Evolutionary conservation across 2,329 filamentous ascomycete species (phyloP), one percentile per base, ranked within the genome.

Genomic region (Ceratocystis cubensis): DNA sequence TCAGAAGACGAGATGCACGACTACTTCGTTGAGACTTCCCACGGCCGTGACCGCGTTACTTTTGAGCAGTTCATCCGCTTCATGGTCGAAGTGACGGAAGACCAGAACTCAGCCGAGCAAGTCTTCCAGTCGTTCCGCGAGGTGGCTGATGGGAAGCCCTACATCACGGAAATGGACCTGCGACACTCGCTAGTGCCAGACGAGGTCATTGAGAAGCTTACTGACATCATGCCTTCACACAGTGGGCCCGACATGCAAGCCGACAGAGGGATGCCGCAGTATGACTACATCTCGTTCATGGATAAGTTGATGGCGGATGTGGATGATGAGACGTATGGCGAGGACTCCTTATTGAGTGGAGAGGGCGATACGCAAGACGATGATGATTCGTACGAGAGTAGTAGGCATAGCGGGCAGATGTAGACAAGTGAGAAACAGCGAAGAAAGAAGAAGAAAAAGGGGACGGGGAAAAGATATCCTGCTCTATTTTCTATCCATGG

Each of bases 51-150:
- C 75, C 84, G 88, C 70, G 94, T 99, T 64, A 94, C 89, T 3
- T 99, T 99, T 74, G 94, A 99, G 78, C 93, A 97, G 76, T 99
- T 99, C 74, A 99, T 99, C 75, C 87, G 90, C 48, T 99, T 99
- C 81, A 99, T 99, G 94, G 94, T 99, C 61, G 91, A 96, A 71
- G 94, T 96, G 63, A 99, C 94, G 13, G 94, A 99, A 77, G 94
- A 99, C 74, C 94, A 99, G 78, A 96, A 99, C 75, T 96, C 92
- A 3, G 94, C 94, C 13, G 94, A 97, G 76, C 94, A 99, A 76
- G 94, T 99, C 4, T 97, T 94, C 79, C 93, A 99, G 78, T 95
- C 89, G 70, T 99, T 99, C 84, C 86, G 87, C 67, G 94, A 99
- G 77, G 94, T 99, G 59, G 94, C 94, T 20, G 94, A 99, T 78